Evolutionary conservation across 345 rosid genomes (phyloP), one percentile per base, ranked within the genome.

Genomic region (Camelina sativa): DNA sequence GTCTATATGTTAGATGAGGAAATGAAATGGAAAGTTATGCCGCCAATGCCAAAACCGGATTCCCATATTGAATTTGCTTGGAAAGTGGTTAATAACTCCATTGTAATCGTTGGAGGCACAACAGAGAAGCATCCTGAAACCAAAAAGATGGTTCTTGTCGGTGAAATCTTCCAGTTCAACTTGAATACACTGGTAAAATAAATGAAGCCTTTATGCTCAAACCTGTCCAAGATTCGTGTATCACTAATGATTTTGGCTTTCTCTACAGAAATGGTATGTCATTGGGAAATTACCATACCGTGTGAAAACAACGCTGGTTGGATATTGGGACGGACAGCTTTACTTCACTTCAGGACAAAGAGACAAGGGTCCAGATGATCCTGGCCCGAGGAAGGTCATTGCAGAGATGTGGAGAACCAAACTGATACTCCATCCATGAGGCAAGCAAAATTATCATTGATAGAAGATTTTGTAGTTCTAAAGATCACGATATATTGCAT

Each of bases 51-150:
- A 46, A 95, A 94, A 75, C 93, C 99, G 1, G 89, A 92, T 76
- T 95, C 99, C 11, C 99, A 92, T 75, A 92, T 95, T 34, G 97
- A 95, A 71, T 95, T 92, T 81, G 99, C 99, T 71, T 95, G 99
- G 99, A 78, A 77, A 13, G 63, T 90, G 7, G 97, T 92, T 72
- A 89, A 95, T 79, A 84, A 88, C 80, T 95, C 99, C 41, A 84
- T 92, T 32, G 82, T 95, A 50, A 84, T 95, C 40, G 88, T 83
- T 55, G 99, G 99, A 82, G 99, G 97, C 79, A 89, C 99, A 34
- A 92, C 97, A 35, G 97, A 92, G 67, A 95, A 90, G 80, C 99
- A 95, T 80, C 99, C 97, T 40, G 62, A 77, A 65, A 95, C 97
- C 47, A 95, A 95, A 77, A 91, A 68, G 86, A 95, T 95, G 96